Conservation (phyloP, 1,139 yeast genomes). For the Geotrichum candidum region DNA sequence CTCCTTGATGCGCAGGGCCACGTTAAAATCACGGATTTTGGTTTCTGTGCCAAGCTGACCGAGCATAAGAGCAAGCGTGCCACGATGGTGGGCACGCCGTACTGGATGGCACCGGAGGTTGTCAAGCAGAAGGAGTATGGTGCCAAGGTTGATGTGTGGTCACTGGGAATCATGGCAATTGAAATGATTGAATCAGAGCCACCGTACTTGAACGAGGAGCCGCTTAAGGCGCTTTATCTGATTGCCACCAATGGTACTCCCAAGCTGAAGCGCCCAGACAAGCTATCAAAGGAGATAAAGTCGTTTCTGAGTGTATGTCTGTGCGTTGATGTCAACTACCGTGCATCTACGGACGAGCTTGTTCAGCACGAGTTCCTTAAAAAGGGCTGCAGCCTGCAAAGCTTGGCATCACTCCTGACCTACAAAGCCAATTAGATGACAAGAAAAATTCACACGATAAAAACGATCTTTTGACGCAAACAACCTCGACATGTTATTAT, state of each 20-base stretch:
- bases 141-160: constrained; percentile 97
- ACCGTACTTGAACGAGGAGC: constrained; percentile 94
- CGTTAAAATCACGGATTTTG: constrained; percentile 95
- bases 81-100: constrained; percentile 68
- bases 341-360: constrained; percentile 87
- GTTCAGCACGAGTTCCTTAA: constrained; percentile 74
- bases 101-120: too few species aligned
- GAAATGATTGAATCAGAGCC: constrained; percentile 99
- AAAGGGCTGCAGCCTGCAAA: constrained; percentile 63
- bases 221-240: constrained; percentile 76
- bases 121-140: constrained; percentile 86
- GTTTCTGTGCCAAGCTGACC: constrained; percentile 94
- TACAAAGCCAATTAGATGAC: constrained; percentile 44
- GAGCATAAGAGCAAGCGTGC: constrained; percentile 91
- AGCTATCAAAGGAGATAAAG: constrained; percentile 70
- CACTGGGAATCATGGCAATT: constrained; percentile 94
- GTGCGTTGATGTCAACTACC: constrained; percentile 87
- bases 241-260: constrained; percentile 98
- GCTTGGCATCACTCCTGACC: constrained; percentile 62
- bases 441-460: too few species aligned
- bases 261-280: constrained; percentile 80
- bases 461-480: too few species aligned
- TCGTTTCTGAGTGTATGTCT: constrained; percentile 85
- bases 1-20: constrained; percentile 78
- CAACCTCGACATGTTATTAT: too few species aligned